Base-by-base conservation (phyloP, 1,284 basidiomycete genomes). In the Vanrija humicola region DNA sequence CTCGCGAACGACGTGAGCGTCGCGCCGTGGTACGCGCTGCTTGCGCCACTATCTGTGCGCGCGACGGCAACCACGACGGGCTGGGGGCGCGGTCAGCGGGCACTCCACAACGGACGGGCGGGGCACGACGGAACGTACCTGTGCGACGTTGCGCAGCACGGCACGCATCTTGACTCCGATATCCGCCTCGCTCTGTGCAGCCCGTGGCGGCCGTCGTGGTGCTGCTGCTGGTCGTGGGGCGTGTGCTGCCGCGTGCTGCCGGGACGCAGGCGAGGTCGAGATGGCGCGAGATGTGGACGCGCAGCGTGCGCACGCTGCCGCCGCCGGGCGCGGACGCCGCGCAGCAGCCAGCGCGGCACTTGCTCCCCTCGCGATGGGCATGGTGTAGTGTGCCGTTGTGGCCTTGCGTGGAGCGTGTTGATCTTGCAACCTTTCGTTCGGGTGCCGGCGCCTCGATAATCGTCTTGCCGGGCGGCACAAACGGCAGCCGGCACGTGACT, bases 1-100 rank as follows among this genome's bases (percentile, higher is more conserved):
- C 90, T 91, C 25, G 89, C 86, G 72, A 95, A 90, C 0, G 91
- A 94, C 6, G 92, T 94, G 42, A 96, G 80, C 0, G 92, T 95
- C 42, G 90, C 90, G 60, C 92, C 92, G 73, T 95, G 91, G 51
- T 74, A 77, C 53, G 54, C 53, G 26, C 58, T 55, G n/a, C 43
- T 50, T 34, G 34, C 34, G 12, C 5, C 9, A 10, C 34, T 34
- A 28, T 28, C 12, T 8, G 39, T 53, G 34, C 46, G 62, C 50
- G 71, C 65, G 3, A 75, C 69, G 14, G 72, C 73, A 18, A 76
- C 61, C n/a, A 74, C 72, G 44, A 77, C 75, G 7, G 74, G 74
- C 74, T 77, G 57, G 5, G 5, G 14, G 26, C 25, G 38, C 3
- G 5, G 43, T 42, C 25, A 56, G 48, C 43, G 21, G 21, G 21